phyloP scores from a whole-genome alignment of 306 rosid species.

The Pyrus bretschneideri region DNA sequence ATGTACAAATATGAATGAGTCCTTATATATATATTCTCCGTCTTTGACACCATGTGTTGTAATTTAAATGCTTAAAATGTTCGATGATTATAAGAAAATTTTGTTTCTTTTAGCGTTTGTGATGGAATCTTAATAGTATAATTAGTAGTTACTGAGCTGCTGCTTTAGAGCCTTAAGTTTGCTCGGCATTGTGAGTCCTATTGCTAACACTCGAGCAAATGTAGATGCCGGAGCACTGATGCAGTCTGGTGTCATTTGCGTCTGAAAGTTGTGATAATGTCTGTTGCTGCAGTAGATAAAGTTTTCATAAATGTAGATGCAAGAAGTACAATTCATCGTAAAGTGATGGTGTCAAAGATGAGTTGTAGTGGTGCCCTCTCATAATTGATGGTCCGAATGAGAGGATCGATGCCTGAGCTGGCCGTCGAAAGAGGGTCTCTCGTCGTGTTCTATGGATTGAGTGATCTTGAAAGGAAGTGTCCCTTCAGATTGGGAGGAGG shows the following conservation, averaged over 20 bases:
- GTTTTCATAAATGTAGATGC: neutral
- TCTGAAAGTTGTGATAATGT: neutral
- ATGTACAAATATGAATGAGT: slow-evolving; percentile 53
- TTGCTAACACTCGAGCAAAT: neutral
- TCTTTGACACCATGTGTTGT: slow-evolving; percentile 33
- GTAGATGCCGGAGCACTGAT: neutral
- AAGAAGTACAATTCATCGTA: neutral
- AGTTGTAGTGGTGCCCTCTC: too few relatives aligned
- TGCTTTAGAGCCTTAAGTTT: neutral
- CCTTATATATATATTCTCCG: slow-evolving; percentile 29
- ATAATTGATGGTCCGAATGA: too few relatives aligned
- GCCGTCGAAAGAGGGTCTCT: too few relatives aligned
- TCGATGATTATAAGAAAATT: slow-evolving; percentile 28
- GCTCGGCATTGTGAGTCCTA: neutral
- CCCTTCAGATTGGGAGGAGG: too few relatives aligned
- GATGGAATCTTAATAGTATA: neutral
- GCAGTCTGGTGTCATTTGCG: neutral
- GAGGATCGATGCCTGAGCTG: too few relatives aligned
- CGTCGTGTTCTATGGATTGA: too few relatives aligned
- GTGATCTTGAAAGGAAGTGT: too few relatives aligned
- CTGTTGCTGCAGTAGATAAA: neutral
- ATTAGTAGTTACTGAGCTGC: neutral
- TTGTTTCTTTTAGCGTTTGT: neutral
- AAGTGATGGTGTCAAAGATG: too few relatives aligned
- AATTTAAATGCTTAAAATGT: slow-evolving; percentile 32